Conservation (phyloP, 768 basidiomycete species). For the Collybia nuda region DNA sequence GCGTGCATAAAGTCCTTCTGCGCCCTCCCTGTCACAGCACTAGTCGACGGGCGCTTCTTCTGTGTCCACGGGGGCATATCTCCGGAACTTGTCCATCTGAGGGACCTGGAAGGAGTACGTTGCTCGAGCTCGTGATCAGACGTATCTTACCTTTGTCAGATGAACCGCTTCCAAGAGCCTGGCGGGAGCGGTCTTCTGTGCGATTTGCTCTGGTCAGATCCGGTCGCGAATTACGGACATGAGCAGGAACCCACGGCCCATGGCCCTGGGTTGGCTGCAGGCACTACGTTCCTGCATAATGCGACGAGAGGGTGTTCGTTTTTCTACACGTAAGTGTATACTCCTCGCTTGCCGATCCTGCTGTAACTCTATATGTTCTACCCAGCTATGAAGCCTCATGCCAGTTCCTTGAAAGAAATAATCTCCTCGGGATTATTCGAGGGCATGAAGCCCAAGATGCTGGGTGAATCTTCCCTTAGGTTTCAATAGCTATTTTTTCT, state of each 20-base stretch:
- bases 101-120: conserved; percentile 68
- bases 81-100: conserved; percentile 77
- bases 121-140: not conserved
- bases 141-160: conserved; percentile 37
- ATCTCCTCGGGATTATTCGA: conserved; percentile 88
- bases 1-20: conserved; percentile 91
- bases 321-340: conserved; percentile 78
- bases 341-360: not conserved
- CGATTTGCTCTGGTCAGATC: conserved; percentile 96
- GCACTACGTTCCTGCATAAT: conserved; percentile 76
- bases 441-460: conserved; percentile 98
- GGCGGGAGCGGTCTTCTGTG: conserved; percentile 90
- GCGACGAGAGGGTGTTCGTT: conserved; percentile 87
- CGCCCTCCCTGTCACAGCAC: conserved; percentile 84
- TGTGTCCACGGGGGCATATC: conserved; percentile 97
- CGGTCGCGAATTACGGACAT: conserved; percentile 84
- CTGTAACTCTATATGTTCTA: conserved; percentile 23
- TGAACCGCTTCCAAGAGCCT: conserved; percentile 93
- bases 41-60: conserved; percentile 95
- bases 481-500: not conserved
- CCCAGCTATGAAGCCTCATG: conserved; percentile 81
- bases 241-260: conserved; percentile 59
- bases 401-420: conserved; percentile 90
- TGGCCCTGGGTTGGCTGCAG: conserved; percentile 52
- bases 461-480: conserved; percentile 53